Evolutionary conservation across 2,329 filamentous ascomycete genomes (phyloP).

Genomic region (Aschersonia sp.): DNA sequence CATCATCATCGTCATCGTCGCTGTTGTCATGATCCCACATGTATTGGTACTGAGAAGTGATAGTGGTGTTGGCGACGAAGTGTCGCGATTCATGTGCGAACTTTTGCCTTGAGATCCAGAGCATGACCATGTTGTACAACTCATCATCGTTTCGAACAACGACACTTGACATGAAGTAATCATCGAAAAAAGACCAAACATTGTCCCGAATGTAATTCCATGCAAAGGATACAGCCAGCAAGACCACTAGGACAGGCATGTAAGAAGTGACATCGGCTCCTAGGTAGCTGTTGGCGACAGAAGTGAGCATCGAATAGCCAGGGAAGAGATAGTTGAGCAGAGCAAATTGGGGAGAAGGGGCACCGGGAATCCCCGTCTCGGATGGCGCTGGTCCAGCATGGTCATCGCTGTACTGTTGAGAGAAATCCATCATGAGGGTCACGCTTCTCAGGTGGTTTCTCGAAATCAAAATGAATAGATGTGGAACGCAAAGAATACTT

Average conservation of each 20-base stretch:
- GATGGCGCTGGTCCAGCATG: conserved; percentile 6
- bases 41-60: conserved; percentile 37
- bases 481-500: no score
- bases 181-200: conserved; percentile 30
- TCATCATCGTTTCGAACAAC: conserved; percentile 57
- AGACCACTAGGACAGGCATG: conserved; percentile 39
- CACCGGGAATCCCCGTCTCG: conserved; percentile 3
- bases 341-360: conserved; percentile 22
- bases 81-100: conserved; percentile 45
- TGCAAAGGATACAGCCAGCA: conserved; percentile 32
- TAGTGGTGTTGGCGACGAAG: conserved; percentile 50
- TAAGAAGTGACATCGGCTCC: conserved; percentile 49
- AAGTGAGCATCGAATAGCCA: conserved; percentile 44
- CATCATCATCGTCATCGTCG: conserved; percentile 29
- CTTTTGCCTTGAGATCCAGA: conserved; percentile 49
- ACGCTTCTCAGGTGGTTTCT: no score
- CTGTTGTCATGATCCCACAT: conserved; percentile 19
- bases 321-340: conserved; percentile 52
- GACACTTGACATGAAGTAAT: conserved; percentile 49
- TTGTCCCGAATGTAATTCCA: conserved; percentile 38
- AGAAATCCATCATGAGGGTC: conserved; percentile 4
- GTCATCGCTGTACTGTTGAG: not conserved
- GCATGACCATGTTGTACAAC: conserved; percentile 59
- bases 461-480: no score
- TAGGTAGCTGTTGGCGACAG: conserved; percentile 38